phyloP scores from a whole-genome alignment of 768 basidiomycete genomes.

The Strobilomyces dryophilus region DNA sequence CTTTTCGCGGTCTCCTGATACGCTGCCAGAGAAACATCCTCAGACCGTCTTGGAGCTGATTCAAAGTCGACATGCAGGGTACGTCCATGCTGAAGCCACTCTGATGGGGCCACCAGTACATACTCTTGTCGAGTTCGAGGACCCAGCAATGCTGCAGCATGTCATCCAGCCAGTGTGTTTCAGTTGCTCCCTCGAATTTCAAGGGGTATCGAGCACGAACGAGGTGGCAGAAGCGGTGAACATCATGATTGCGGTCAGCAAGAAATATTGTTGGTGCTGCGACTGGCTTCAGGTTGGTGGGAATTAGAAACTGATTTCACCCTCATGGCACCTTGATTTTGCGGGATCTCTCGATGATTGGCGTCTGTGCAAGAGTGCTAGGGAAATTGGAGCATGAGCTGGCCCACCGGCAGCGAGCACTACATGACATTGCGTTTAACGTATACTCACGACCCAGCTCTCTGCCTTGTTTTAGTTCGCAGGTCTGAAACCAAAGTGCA shows the following conservation, averaged over 20 bases:
- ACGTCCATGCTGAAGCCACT: background rate
- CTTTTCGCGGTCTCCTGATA: background rate
- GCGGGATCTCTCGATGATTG: background rate
- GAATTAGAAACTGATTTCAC: background rate
- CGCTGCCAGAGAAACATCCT: background rate
- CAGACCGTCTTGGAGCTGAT: background rate
- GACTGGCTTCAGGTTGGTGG: background rate
- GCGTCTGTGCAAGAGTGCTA: background rate
- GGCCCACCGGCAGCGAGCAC: background rate
- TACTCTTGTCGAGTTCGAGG: background rate
- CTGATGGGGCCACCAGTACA: background rate
- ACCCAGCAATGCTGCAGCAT: background rate
- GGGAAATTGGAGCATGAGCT: background rate
- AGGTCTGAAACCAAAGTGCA: too few species aligned
- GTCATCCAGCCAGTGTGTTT: background rate
- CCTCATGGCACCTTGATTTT: background rate
- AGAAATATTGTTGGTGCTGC: conserved; percentile 1
- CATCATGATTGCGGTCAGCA: background rate
- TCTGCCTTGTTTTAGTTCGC: too few species aligned
- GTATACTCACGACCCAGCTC: too few species aligned
- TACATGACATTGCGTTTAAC: background rate
- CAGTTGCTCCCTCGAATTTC: too few species aligned
- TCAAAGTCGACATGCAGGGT: background rate
- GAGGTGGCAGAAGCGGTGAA: background rate
- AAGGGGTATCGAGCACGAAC: too few species aligned